A percentile compares a stretch with the other conserved stretches of the same genome.
Conservation (phyloP, 2,329 filamentous ascomycete genomes). For the Pseudogymnoascus sp. region DNA sequence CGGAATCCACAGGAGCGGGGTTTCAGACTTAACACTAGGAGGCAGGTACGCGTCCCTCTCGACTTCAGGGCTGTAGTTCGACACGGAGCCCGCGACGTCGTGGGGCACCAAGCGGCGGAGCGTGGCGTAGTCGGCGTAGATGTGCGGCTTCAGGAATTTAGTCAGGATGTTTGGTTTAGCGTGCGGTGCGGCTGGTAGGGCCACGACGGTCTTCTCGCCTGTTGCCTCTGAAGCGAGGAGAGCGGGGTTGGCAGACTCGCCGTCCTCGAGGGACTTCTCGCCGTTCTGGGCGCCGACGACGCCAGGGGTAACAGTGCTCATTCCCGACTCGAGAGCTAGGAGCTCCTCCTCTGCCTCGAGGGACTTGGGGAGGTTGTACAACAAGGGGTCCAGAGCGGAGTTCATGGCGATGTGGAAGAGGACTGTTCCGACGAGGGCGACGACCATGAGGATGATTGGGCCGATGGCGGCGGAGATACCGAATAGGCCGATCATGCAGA, state of each 20-base stretch:
- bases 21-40: constrained; percentile 55
- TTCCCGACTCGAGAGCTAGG: constrained; percentile 17
- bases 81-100: constrained; percentile 36
- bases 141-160: constrained; percentile 71
- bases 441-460: constrained; percentile 67
- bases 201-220: constrained; percentile 16
- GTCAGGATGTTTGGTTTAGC: constrained; percentile 52
- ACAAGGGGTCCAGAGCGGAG: constrained; percentile 64
- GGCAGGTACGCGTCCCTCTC: constrained; percentile 67
- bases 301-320: constrained; percentile 11
- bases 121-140: constrained; percentile 64
- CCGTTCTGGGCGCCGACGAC: constrained; percentile 22
- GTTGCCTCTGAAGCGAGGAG: constrained; percentile 9
- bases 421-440: constrained; percentile 66
- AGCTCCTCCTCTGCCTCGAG: constrained; percentile 51
- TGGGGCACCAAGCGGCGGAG: constrained; percentile 64
- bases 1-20: constrained; percentile 79
- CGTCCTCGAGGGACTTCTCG: constrained; percentile 13
- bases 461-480: constrained; percentile 59
- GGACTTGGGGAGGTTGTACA: constrained; percentile 75
- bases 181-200: constrained; percentile 25
- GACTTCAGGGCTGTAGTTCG: constrained; percentile 53
- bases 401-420: constrained; percentile 71
- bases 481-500: constrained; percentile 81
- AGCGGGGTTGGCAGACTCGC: constrained; percentile 26